Conservation (phyloP, 1,284 basidiomycete species). For the Sphagnurus paluster region DNA sequence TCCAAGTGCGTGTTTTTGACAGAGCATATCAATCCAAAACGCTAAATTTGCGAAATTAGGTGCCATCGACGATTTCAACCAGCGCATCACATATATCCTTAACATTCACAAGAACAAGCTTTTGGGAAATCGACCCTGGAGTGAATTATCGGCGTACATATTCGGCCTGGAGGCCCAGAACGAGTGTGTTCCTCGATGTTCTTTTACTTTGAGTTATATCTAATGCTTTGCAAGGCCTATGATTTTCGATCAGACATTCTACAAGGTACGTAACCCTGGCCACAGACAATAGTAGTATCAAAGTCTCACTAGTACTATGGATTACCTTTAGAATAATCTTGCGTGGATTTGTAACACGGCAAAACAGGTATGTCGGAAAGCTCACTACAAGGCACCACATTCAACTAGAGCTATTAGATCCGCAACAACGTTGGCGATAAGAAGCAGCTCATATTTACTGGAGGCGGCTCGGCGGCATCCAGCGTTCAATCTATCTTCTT, state of each 20-base stretch:
- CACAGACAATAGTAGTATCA: too few relatives aligned
- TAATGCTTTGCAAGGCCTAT: constrained; percentile 21
- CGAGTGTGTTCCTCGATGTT: constrained; percentile 24
- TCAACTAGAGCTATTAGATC: too few relatives aligned
- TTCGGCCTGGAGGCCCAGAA: constrained; percentile 48
- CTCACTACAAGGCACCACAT: too few relatives aligned
- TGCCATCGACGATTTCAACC: constrained; percentile 24
- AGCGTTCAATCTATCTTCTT: constrained; percentile 23
- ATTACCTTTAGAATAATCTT: constrained; percentile 20
- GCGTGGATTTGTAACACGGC: constrained; percentile 21
- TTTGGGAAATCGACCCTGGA: constrained; percentile 40
- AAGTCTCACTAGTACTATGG: too few relatives aligned
- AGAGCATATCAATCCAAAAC: too few relatives aligned
- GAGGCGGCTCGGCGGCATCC: constrained; percentile 20
- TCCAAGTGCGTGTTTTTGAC: too few relatives aligned
- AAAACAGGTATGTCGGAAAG: constrained; percentile 21
- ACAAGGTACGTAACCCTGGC: too few relatives aligned
- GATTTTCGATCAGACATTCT: constrained; percentile 26
- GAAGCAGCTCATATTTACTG: constrained; percentile 25
- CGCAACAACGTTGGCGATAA: constrained; percentile 24
- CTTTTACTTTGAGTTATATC: neutral
- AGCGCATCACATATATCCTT: constrained; percentile 35
- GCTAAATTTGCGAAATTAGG: constrained; percentile 12
- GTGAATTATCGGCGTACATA: constrained; percentile 42
- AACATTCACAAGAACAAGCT: constrained; percentile 39